Evolutionary conservation across 1,284 basidiomycete species (phyloP), one percentile per base, ranked within the genome.

Genomic region (Malassezia yamatoensis): DNA sequence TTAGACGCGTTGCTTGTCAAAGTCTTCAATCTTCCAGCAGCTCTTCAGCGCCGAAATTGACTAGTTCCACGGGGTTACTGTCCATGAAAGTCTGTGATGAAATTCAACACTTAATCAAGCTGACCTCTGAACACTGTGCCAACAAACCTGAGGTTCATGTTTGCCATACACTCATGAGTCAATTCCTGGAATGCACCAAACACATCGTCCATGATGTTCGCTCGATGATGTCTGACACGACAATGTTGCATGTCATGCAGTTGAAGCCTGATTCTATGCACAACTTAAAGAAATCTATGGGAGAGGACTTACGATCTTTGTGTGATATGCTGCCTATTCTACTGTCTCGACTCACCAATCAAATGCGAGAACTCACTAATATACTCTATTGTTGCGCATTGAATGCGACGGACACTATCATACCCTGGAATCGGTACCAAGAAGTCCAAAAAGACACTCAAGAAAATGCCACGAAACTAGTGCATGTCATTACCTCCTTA

Each of bases 341-440:
- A 13, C 40, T 51, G 10, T 45, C 43, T 5, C 13, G 21, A 13
- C 21, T 53, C 15, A 38, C 49, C 18, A 29, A 47, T 3, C 45
- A 34, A 15, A 42, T 46, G 37, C 52, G 52, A 29, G 45, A 33
- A 16, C 45, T 53, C 8, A 40, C 52, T 1, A 53, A 47, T 24
- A 41, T 32, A 20, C 20, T 51, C 10, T 78, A 39, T 42, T 60
- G 34, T 39, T 29, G 12, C 3, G 18, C 20, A 34, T 5, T 29
- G 24, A 29, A 29, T 29, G 24, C 24, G 24, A 29, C 24, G 24
- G 24, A 29, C 24, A 29, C 24, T 29, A 7, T 29, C 24, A 7
- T 29, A 4, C 24, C 24, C 24, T 29, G 24, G 24, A 4, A 3
- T 7, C 24, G 24, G 7, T 29, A 29, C 24, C 24, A 29, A 29